Evolutionary conservation across 768 basidiomycete species (phyloP).

Genomic region (Tremella yokohamensis): DNA sequence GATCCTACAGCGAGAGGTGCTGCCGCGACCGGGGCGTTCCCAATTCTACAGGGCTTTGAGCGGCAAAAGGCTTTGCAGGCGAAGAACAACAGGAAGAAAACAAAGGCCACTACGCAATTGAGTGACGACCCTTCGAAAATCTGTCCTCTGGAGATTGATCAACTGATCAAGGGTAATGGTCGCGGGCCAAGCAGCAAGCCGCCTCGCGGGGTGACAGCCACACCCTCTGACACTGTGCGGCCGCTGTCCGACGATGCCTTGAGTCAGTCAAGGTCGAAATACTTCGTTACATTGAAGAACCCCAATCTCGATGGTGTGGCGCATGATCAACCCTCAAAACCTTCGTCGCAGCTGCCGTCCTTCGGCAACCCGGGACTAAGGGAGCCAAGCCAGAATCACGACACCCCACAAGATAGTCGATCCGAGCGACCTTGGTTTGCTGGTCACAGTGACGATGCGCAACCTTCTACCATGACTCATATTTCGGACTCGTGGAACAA

Average conservation of each 20-base stretch:
- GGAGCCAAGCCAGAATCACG: not conserved
- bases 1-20: constrained; percentile 18
- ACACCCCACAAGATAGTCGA: not conserved
- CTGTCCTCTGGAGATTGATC: not conserved
- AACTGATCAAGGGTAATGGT: not conserved
- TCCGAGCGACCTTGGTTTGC: not conserved
- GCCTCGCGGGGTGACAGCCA: too few species aligned
- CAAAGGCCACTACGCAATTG: not conserved
- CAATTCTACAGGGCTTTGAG: constrained; percentile 28
- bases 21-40: constrained; percentile 14
- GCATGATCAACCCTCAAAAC: too few species aligned
- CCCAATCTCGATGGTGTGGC: not conserved
- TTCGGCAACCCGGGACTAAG: not conserved
- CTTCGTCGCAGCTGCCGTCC: not conserved
- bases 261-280: not conserved
- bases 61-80: constrained; percentile 23
- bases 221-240: too few species aligned
- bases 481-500: not conserved
- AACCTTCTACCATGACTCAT: not conserved
- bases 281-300: not conserved
- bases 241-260: too few species aligned
- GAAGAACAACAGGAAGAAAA: constrained; percentile 11
- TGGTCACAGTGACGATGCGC: not conserved
- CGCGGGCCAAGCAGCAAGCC: too few species aligned
- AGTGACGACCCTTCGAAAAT: not conserved